Base-by-base conservation (phyloP, 139 green algal genomes). In the Chlamydomonas schloesseri region DNA sequence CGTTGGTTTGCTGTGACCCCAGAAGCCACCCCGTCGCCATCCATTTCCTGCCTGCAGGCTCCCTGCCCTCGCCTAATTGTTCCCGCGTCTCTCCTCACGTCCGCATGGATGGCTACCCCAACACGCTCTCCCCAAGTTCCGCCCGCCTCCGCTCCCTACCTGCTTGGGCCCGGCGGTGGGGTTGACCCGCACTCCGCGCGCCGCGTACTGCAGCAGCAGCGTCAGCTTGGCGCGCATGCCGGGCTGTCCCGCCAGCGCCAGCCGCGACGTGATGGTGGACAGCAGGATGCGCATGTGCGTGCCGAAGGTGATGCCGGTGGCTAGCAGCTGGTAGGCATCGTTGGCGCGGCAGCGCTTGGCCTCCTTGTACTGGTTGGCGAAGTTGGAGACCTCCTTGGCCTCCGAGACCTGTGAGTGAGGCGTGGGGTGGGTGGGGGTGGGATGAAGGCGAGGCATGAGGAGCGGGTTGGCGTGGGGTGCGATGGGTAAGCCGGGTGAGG, bases 341-440 rank as follows among this genome's bases (percentile, higher is more conserved):
- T 96, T 94, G 26, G 89, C 95, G 14, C 93, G 86, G 53, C 80
- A 86, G 69, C 88, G 82, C 85, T 96, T 96, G 33, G 94, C 94
- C 73, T 98, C 95, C 84, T 97, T 97, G 91, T 96, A 94, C n/a
- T 90, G 91, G 20, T 76, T 87, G 5, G 93, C 89, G 89, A 98
- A 97, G 29, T 88, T 89, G 26, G 80, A 76, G 23, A 91, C 96
- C 69, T 97, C 93, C 84, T 97, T 97, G 11, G 93, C 95, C 69
- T 97, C 96, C 0, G 91, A 88, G 42, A 95, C 87, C 81, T 90
- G 72, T 14, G 29, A 28, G 31, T 62, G 24, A n/a, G 50, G 69
- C 50, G 21, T 18, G 46, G 76, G 26, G 58, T 21, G 58, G 2
- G 31, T 28, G 53, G 13, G 53, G 14, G 53, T 2, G n/a, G 5